Base-by-base conservation (phyloP, 345 rosid species). In the Mallotus nudiflorus region DNA sequence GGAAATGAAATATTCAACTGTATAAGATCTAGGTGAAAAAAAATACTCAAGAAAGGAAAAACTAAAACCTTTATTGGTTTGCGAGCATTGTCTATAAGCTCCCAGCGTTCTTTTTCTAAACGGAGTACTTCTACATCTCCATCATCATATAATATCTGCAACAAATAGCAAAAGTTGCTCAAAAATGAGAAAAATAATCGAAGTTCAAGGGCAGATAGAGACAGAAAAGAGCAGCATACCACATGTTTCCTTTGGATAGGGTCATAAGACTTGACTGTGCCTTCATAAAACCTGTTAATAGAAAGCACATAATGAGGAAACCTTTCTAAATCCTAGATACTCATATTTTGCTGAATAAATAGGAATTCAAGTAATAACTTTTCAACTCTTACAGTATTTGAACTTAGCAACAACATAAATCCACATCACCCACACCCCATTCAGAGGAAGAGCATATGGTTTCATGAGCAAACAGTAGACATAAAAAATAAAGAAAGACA, bases 121-220 rank as follows among this genome's bases (percentile, higher is more conserved):
- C 85, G 80, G 39, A 95, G 96, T 62, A 95, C 94, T 82, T 95
- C 98, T 61, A 95, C 86, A 84, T 92, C 99, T 73, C 96, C 97
- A 76, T 95, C 99, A 56, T 95, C 90, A 48, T 95, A 95, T 57
- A 92, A 84, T 71, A 92, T 81, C 98, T 95, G 51, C 66, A 42
- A 16, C 39, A 28, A 27, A 49, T 51, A 29, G 44, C 54, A 59
- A 28, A 68, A 37, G 69, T 58, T 28, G 54, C 10, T 14, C 24
- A 1, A 42, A 44, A 66, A 60, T 4, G 27, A 67, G 22, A 19
- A 20, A 61, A 31, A 52, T 27, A 58, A 75, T 22, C n/a, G 45
- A 31, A 54, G 54, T 49, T 29, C 31, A 56, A 65, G 64, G 29
- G 24, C 39, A 78, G 54, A n/a, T 28, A 76, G 11, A 61, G 64